Base-by-base conservation (phyloP, 768 basidiomycete genomes). In the Pleurotus pulmonarius region DNA sequence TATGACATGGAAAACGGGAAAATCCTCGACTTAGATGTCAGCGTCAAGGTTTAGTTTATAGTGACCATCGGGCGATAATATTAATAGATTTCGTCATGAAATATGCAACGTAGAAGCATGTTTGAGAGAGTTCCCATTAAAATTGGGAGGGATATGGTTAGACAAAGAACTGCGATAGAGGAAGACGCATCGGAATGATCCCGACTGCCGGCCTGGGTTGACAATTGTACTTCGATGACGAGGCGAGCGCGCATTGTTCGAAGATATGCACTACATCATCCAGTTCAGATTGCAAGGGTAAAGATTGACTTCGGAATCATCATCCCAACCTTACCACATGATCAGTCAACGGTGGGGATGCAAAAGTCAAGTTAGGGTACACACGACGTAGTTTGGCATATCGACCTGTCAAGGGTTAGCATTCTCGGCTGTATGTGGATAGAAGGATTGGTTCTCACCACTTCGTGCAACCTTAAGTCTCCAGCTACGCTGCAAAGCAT, bases 351-450 rank as follows among this genome's bases (percentile, higher is more conserved):
- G 26, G 16, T n/a, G 47, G 46, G 5, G 20, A 43, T 6, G 16
- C 13, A 12, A 18, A 29, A 22, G 15, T 11, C 45, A 39, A 5
- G 37, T 45, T 26, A 55, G 49, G 16, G 46, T 13, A 71, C 79
- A 55, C 65, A 84, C 83, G 38, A 84, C 75, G 59, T 82, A 85
- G 58, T 84, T 85, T 11, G 83, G 83, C 83, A 85, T 84, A 59
- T 84, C 83, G 34, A 85, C 82, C 83, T 83, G 25, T 20, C 47
- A 41, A 7, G 13, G 9, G 29, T 11, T 46, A 26, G 7, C 26
- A 53, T 45, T 16, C 3, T 47, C 29, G 9, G 29, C 2, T 11
- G 29, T 9, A 34, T 18, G 55, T 3, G 11, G 63, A 29, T 29
- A 25, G 22, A 58, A 62, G 26, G 45, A 20, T 20, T 22, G 20